phyloP scores from a whole-genome alignment of 2,329 filamentous ascomycete species.

The Elsinoe fawcettii region DNA sequence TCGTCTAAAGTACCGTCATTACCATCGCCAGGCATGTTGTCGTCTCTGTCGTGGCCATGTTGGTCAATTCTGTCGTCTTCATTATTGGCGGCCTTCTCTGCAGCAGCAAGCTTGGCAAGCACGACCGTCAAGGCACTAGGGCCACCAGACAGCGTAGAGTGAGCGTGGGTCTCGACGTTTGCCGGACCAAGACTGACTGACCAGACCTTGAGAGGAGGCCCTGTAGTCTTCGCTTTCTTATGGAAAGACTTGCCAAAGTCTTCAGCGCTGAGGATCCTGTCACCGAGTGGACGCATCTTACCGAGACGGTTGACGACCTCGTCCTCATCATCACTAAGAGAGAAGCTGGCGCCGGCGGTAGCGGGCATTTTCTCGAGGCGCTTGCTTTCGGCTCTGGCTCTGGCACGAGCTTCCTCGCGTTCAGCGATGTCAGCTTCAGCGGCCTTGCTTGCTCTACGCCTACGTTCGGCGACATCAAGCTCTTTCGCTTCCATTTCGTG shows the following conservation, averaged over 20 bases:
- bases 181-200: constrained; percentile 1
- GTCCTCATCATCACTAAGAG: neutral
- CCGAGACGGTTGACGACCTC: neutral
- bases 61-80: neutral
- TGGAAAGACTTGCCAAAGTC: neutral
- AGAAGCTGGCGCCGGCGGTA: neutral
- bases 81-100: neutral
- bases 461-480: neutral
- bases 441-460: neutral
- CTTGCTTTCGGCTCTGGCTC: neutral
- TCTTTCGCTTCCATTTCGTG: constrained; percentile 60
- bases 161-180: constrained; percentile 2
- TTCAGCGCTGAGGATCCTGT: neutral
- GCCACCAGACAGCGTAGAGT: constrained; percentile 3
- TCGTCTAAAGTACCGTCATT: neutral
- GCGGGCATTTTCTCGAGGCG: neutral
- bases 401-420: neutral
- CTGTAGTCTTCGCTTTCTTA: neutral
- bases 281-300: neutral
- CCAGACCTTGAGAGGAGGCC: constrained; percentile 2
- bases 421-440: neutral
- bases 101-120: neutral
- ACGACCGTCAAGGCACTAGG: neutral
- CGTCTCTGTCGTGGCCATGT: neutral
- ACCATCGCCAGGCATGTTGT: neutral